Base-by-base conservation (phyloP, 78 protist genomes). In the Dictyostelium capitatum region DNA sequence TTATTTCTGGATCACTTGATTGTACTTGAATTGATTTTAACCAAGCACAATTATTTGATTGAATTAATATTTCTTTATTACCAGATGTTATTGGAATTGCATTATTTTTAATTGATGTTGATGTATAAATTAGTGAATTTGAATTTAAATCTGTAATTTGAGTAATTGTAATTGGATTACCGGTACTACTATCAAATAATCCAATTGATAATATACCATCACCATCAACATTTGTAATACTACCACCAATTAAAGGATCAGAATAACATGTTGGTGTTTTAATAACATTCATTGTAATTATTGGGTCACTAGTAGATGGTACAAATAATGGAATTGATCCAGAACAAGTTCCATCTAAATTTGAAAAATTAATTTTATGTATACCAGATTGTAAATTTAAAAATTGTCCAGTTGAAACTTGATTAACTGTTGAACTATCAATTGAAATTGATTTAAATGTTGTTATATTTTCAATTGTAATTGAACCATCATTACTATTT, bases 311-410 rank as follows among this genome's bases (percentile, higher is more conserved):
- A n/a, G 70, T 32, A 62, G 43, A 25, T n/a, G 20, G 43, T 4
- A 67, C 75, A 15, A 32, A 67, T 15, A 67, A n/a, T 67, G 75
- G 75, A 47, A 67, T 28, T 67, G 75, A 67, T 6, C 75, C 75
- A 11, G 30, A 28, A 17, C 75, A 67, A 3, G 43, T 30, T 32
- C 23, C 28, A 62, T 62, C 70, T 19, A 25, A n/a, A 32, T 23
- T 32, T 32, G 28, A 20, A 17, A 67, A 67, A 12, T 6, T 5
- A 67, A 67, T 48, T 3, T 6, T 15, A 32, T 67, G 47, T 15
- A 67, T 28, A 12, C 48, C 48, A 12, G 75, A 67, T 67, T 17
- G 15, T 12, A 67, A 17, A 32, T 67, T 67, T 17, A 25, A 32
- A 28, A 67, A 67, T 28, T 15, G n/a, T 0, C 75, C 75, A 32